These are phyloP conservation scores for Alloascoidea hylecoeti DNA, from an alignment of 805 yeast genomes.

Conservation along the genomic window DNA sequence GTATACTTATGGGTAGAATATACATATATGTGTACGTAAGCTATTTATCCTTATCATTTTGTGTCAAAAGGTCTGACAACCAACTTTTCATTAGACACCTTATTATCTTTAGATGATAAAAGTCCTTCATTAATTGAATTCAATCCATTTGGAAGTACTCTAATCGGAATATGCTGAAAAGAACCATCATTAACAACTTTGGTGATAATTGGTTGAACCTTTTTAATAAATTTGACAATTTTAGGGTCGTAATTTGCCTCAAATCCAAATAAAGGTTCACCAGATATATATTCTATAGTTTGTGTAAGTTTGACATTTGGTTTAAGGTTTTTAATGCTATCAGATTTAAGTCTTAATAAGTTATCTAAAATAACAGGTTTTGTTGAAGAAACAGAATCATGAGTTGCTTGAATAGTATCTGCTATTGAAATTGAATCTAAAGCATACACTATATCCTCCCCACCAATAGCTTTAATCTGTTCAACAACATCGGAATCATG, in stretches of 20 bases:
- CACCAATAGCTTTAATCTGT: not conserved
- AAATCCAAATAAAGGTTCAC: not conserved
- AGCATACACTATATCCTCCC: slow-evolving; percentile 2
- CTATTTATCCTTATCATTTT: too few relatives aligned
- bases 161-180: not conserved
- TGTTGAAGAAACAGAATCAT: not conserved
- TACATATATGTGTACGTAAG: too few relatives aligned
- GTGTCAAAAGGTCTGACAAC: not conserved
- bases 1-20: too few relatives aligned
- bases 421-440: slow-evolving; percentile 5
- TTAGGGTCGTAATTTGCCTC: not conserved
- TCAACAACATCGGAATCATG: slow-evolving; percentile 23
- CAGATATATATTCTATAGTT: not conserved
- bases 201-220: too few relatives aligned
- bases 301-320: not conserved
- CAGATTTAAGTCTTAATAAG: not conserved
- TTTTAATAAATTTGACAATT: too few relatives aligned
- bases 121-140: not conserved
- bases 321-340: not conserved
- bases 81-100: slow-evolving; percentile 1
- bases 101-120: not conserved
- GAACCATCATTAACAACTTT: too few relatives aligned
- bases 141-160: not conserved
- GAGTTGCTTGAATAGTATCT: not conserved
- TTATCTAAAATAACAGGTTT: not conserved